Evolutionary conservation across 2,329 filamentous ascomycete species (phyloP).

Genomic region (Penicillium sp.): DNA sequence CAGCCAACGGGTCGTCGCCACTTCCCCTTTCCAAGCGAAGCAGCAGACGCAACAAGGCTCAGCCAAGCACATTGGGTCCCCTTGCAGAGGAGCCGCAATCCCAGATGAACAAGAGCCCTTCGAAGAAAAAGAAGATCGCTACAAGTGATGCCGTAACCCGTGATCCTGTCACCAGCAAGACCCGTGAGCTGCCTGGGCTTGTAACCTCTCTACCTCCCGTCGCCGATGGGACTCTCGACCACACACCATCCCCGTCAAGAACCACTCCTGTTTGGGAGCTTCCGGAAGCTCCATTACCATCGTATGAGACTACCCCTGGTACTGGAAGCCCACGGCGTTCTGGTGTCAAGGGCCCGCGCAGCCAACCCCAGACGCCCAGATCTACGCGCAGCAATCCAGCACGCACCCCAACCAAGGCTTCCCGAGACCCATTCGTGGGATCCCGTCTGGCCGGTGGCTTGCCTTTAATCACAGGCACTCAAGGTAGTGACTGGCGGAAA

Average conservation of each 20-base stretch:
- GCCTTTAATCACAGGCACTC: constrained; percentile 20
- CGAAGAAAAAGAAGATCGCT: constrained; percentile 26
- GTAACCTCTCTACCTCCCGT: constrained; percentile 25
- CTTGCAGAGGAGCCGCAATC: constrained; percentile 21
- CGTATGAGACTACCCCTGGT: constrained; percentile 22
- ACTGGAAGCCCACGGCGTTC: constrained; percentile 33
- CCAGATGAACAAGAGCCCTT: constrained; percentile 17
- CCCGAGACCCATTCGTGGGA: constrained; percentile 14
- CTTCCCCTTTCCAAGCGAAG: constrained; percentile 14
- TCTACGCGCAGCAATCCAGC: constrained; percentile 21
- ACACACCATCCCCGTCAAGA: constrained; percentile 33
- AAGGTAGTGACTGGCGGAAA: constrained; percentile 26
- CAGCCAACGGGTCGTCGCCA: constrained; percentile 15
- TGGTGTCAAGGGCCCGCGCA: constrained; percentile 34
- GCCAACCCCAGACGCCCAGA: constrained; percentile 19
- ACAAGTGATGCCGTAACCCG: constrained; percentile 14
- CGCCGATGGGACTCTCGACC: constrained; percentile 18
- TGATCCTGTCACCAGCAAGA: constrained; percentile 16
- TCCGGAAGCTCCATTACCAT: constrained; percentile 22
- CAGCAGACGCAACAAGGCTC: constrained; percentile 20
- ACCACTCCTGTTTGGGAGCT: constrained; percentile 25
- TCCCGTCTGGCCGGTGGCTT: constrained; percentile 11
- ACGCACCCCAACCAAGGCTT: constrained; percentile 8
- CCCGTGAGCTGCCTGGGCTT: constrained; percentile 24
- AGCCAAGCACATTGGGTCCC: constrained; percentile 19